Evolutionary conservation across 805 yeast species (phyloP), one percentile per base, ranked within the genome.

Genomic region (Candida oleophila): DNA sequence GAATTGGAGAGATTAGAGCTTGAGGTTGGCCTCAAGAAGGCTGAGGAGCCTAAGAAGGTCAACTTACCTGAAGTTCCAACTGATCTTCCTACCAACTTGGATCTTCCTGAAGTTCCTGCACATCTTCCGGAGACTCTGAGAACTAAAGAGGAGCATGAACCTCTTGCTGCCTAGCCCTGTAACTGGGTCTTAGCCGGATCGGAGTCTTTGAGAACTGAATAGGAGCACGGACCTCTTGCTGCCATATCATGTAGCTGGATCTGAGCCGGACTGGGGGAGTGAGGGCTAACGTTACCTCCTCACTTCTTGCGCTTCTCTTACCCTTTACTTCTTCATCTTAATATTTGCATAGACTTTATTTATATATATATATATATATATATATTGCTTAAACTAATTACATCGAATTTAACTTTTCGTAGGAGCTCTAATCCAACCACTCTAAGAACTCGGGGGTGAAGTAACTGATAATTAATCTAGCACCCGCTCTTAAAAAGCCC

Each of bases 401-500:
- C 39, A 36, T 36, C 12, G 39, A 12, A 16, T 36, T 16, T 19
- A 36, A 16, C 39, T 36, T 16, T 16, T 18, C 4, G 21, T 20
- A n/a, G 14, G n/a, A 7, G 5, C 30, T 25, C 30, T n/a, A 25
- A 25, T 74, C 78, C 55, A 92, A 75, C 99, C 99, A 94, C 36
- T 89, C 97, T 61, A 94, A 77, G 59, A 94, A 90, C 58, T 92
- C 96, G 8, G 99, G 99, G 2, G 98, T 87, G 62, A 94, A 89
- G 69, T 94, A 94, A 42, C 96, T 82, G 56, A 94, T 90, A 49
- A 94, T 82, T 56, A 94, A 70, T 60, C 90, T 82, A 14, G 98
- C 98, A 49, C 99, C 99, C 0, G 99, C 99, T 66, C 99, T 81
- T 50, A 92, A 76, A 60, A 88, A 85, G 1, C 99, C 97, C 51